Conservation (phyloP, 139 green algal genomes). For the Auxenochlorella pyrenoidosa region DNA sequence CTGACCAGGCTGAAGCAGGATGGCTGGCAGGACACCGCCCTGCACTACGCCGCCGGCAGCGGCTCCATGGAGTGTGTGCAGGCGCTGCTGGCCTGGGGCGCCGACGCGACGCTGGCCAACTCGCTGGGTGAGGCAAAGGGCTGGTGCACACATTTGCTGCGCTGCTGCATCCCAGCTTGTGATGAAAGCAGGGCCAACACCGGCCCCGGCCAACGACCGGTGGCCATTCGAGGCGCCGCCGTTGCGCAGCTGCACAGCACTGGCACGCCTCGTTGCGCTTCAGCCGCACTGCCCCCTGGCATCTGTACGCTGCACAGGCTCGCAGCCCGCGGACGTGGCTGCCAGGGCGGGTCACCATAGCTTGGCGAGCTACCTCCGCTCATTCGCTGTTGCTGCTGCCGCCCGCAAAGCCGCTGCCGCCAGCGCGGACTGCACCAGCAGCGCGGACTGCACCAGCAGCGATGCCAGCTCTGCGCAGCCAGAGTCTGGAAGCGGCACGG, state of each 20-base stretch:
- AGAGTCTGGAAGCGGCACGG: too few species aligned
- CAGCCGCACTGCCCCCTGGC: too few species aligned
- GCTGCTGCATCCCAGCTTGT: too few species aligned
- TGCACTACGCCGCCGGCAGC: slow-evolving; percentile 25
- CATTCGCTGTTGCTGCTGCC: background rate
- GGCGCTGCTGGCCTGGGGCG: slow-evolving; percentile 31
- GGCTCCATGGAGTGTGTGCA: background rate
- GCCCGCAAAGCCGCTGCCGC: background rate
- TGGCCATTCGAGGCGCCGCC: too few species aligned
- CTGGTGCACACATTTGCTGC: too few species aligned
- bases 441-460: too few species aligned
- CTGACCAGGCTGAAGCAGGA: slow-evolving; percentile 11
- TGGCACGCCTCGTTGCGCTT: background rate
- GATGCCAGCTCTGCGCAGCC: too few species aligned
- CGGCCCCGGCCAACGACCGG: too few species aligned
- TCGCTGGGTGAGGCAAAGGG: background rate
- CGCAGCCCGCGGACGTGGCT: background rate
- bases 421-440: background rate
- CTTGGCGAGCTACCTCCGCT: background rate
- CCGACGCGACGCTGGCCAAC: slow-evolving; percentile 2
- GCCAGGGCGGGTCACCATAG: background rate
- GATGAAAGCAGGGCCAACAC: too few species aligned
- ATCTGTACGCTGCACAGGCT: background rate
- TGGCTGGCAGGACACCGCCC: slow-evolving; percentile 15
- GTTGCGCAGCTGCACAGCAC: too few species aligned